Evolutionary conservation across 2,329 filamentous ascomycete genomes (phyloP).

Genomic region (Westerdykella ornata): DNA sequence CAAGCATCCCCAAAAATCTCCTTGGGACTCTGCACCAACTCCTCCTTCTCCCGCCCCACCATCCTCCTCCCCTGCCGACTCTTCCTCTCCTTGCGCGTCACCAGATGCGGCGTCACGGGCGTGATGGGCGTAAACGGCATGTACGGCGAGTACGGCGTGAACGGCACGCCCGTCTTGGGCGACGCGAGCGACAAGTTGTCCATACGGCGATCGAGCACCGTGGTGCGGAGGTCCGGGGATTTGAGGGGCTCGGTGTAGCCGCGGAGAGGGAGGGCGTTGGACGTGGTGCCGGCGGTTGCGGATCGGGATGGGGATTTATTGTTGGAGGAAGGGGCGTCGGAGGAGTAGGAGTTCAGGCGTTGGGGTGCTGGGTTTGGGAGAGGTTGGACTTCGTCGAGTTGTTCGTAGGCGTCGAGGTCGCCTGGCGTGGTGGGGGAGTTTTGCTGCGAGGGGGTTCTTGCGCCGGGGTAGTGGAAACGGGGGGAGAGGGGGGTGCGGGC

Average conservation of each 20-base stretch:
- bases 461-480: conserved; percentile 50
- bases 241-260: conserved; percentile 22
- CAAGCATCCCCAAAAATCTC: conserved; percentile 36
- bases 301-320: conserved; percentile 9
- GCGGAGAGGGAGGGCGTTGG: conserved; percentile 33
- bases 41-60: conserved; percentile 55
- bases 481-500: conserved; percentile 51
- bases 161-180: conserved; percentile 52
- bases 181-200: conserved; percentile 36
- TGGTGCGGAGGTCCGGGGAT: conserved; percentile 38
- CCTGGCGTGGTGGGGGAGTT: conserved; percentile 29
- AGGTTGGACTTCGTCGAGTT: conserved; percentile 31
- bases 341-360: conserved; percentile 14
- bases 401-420: conserved; percentile 25
- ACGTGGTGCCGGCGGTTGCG: conserved; percentile 8
- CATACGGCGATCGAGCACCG: conserved; percentile 36
- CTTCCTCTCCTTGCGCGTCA: conserved; percentile 65
- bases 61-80: conserved; percentile 52
- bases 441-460: conserved; percentile 44
- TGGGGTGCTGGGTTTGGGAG: conserved; percentile 33
- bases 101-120: conserved; percentile 68
- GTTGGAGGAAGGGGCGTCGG: conserved; percentile 7
- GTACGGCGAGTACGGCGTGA: conserved; percentile 71
- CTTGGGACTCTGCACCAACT: conserved; percentile 37
- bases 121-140: conserved; percentile 71